phyloP scores from a whole-genome alignment of 495 filamentous ascomycete species.

The Hypoxylon rickii region DNA sequence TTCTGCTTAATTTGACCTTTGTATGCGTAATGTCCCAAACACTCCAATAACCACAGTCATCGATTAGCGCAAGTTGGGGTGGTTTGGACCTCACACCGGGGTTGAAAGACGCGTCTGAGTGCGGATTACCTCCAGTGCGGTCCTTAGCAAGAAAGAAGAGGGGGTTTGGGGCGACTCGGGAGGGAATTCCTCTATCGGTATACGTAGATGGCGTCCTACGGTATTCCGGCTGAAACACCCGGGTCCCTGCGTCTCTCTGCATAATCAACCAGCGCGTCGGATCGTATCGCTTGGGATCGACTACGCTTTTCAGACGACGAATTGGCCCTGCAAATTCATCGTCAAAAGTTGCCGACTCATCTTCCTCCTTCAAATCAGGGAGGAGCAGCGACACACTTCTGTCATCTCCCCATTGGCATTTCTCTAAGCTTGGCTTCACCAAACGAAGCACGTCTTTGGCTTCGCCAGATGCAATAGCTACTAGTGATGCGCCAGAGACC shows the following conservation, averaged over 20 bases:
- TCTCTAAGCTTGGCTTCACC: slow-evolving; percentile 44
- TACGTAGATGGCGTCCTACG: slow-evolving; percentile 24
- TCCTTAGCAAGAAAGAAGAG: slow-evolving; percentile 58
- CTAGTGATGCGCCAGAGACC: slow-evolving; percentile 37
- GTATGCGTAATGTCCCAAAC: slow-evolving; percentile 65
- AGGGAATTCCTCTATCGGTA: slow-evolving; percentile 32
- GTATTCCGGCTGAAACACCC: slow-evolving; percentile 63
- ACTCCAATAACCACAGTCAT: slow-evolving; percentile 73
- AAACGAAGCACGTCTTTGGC: slow-evolving; percentile 58
- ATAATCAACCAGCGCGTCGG: slow-evolving; percentile 64
- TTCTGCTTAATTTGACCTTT: slow-evolving; percentile 18
- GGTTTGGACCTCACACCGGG: slow-evolving; percentile 63
- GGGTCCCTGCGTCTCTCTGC: slow-evolving; percentile 59
- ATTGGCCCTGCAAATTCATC: slow-evolving; percentile 61
- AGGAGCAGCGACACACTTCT: slow-evolving; percentile 45
- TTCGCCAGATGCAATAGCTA: slow-evolving; percentile 56
- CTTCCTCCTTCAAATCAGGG: slow-evolving; percentile 33
- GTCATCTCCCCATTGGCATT: slow-evolving; percentile 52
- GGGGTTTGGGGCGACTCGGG: slow-evolving; percentile 65
- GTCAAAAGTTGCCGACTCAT: slow-evolving; percentile 58
- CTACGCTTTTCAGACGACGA: slow-evolving; percentile 67
- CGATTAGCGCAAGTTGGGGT: slow-evolving; percentile 71
- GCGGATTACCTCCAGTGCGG: slow-evolving; percentile 60
- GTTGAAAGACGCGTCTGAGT: slow-evolving; percentile 79
- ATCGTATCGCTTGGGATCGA: slow-evolving; percentile 50